phyloP scores from a whole-genome alignment of 306 rosid species.

The Mimosa pudica region DNA sequence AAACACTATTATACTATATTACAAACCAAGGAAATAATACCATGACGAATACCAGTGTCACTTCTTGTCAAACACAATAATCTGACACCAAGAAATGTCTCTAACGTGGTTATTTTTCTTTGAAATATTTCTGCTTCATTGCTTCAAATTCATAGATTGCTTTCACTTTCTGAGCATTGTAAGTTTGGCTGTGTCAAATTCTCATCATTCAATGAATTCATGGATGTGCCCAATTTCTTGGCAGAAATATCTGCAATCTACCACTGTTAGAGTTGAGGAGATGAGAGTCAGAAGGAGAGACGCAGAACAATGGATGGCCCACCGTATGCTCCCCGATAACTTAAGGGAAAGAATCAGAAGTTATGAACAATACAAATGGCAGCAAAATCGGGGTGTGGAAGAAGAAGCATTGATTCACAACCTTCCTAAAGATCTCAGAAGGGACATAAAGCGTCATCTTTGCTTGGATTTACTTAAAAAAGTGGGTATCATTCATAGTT shows the following conservation, averaged over 20 bases:
- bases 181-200: neutral
- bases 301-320: constrained; percentile 93
- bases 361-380: constrained; percentile 92
- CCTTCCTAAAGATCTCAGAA: constrained; percentile 88
- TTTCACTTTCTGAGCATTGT: neutral
- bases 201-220: constrained; percentile 11
- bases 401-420: constrained; percentile 68
- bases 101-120: neutral
- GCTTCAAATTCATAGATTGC: neutral
- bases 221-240: constrained; percentile 27
- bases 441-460: constrained; percentile 88
- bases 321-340: constrained; percentile 74
- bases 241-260: constrained; percentile 85
- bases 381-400: constrained; percentile 83
- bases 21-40: neutral
- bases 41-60: neutral
- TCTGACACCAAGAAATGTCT: neutral
- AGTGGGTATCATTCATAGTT: constrained; percentile 47
- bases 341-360: constrained; percentile 71
- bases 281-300: constrained; percentile 79
- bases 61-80: neutral
- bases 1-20: neutral
- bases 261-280: constrained; percentile 82
- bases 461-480: constrained; percentile 65
- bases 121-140: neutral